Percentiles rank a stretch among this genome's conserved stretches.
These are phyloP conservation scores for Phytophthora quininea DNA, from an alignment of 352 stramenopile genomes.

Conservation along the genomic window DNA sequence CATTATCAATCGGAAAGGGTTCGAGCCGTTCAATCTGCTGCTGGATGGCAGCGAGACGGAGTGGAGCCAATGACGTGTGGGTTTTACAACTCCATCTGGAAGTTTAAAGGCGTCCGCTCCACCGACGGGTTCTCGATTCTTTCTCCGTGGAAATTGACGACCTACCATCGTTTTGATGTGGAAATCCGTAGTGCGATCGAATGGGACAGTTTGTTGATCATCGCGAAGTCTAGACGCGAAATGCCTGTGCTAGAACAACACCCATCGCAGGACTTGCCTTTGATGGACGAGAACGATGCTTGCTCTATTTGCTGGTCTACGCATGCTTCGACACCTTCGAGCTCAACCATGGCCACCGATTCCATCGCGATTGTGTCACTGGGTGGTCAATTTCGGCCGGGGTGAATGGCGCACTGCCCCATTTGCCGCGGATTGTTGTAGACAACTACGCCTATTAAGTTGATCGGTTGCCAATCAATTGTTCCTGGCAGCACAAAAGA, in stretches of 20 bases:
- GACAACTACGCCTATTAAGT: too few relatives aligned
- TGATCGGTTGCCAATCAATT: neutral
- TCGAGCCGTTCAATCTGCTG: conserved; percentile 27
- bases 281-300: neutral
- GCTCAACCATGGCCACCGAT: neutral
- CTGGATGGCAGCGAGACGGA: neutral
- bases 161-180: conserved; percentile 30
- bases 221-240: conserved; percentile 7
- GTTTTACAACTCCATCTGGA: conserved; percentile 43
- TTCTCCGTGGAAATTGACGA: conserved; percentile 20
- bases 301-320: conserved; percentile 8
- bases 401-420: neutral
- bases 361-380: neutral
- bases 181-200: conserved; percentile 16
- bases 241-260: neutral
- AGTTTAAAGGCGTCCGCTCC: conserved; percentile 28
- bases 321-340: neutral
- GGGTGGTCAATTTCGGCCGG: neutral
- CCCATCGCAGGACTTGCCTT: neutral
- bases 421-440: neutral
- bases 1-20: conserved; percentile 17
- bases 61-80: conserved; percentile 30
- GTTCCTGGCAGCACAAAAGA: too few relatives aligned
- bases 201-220: conserved; percentile 28
- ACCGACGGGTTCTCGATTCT: conserved; percentile 13